Base-by-base conservation (phyloP, 306 rosid species). In the Delonix regia region DNA sequence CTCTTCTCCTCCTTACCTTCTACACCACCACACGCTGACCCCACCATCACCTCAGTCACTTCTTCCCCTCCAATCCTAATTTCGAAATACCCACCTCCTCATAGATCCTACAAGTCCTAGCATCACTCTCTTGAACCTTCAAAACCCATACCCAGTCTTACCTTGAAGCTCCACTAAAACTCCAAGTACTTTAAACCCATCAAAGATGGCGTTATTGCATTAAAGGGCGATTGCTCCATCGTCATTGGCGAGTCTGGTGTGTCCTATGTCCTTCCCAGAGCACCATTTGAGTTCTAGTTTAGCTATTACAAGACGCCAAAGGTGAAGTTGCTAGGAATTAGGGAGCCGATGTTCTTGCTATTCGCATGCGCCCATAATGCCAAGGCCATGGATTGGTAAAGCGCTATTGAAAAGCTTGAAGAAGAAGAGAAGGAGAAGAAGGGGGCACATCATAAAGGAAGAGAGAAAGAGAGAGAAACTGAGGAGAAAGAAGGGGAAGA, bases 381-480 rank as follows among this genome's bases (percentile, higher is more conserved):
- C 97, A 74, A 78, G 98, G 77, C 99, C 99, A 4, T 95, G 98
- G 99, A 95, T 97, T 0, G 99, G 97, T 0, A 95, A 95, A 62
- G 99, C 98, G 0, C 98, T 97, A 45, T 36, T 95, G 91, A 92
- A 93, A 86, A 89, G 93, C 82, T 88, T 94, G 38, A 88, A 83
- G 85, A 88, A 92, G 78, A 94, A 95, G 76, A 80, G n/a, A n/a
- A n/a, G n/a, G n/a, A n/a, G n/a, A n/a, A n/a, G n/a, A n/a, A n/a
- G n/a, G n/a, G n/a, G n/a, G n/a, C n/a, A n/a, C n/a, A n/a, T n/a
- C n/a, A n/a, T n/a, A n/a, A n/a, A n/a, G n/a, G n/a, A n/a, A n/a
- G n/a, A n/a, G n/a, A n/a, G n/a, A n/a, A n/a, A n/a, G n/a, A n/a
- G n/a, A n/a, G n/a, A n/a, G n/a, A n/a, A n/a, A n/a, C n/a, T n/a